Base-by-base conservation (phyloP, 2,329 filamentous ascomycete genomes). In the Nemania sp. region DNA sequence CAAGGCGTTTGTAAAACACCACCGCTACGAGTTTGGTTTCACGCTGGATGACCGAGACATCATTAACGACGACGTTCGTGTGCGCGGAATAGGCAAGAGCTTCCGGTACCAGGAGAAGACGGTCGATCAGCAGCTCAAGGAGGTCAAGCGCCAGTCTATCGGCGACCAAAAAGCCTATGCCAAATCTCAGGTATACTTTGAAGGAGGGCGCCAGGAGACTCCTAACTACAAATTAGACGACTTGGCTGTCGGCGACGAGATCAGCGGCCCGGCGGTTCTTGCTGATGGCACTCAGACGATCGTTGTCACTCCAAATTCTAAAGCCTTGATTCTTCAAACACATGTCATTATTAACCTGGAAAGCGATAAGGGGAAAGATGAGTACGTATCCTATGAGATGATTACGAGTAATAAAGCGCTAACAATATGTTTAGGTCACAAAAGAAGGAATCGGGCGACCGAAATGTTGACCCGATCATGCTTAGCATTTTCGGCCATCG, bases 11-110 rank as follows among this genome's bases (percentile, higher is more conserved):
- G 78, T 95, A 26, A 84, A 86, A 63, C 90, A 96, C 63, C 92
- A 97, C 67, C 86, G 91, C 47, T 91, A 94, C 67, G 92, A 97
- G 67, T 97, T 97, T 67, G 91, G 91, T 0, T 97, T 97, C 66
- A 95, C 89, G 0, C 77, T 97, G 2, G 80, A 83, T 20, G 89
- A 95, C 54, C 80, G 91, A 50, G 90, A 96, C 62, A 90, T 96
- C 49, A 91, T 96, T 40, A 80, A 97, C 6, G 92, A 96, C 59
- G 92, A 96, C 69, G 89, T 96, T 3, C 86, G 92, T 34, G 89
- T 92, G 5, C 81, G 93, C 52, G 91, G 91, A 12, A 95, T 96
- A 57, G 92, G 90, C 41, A 95, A 91, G 77, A 93, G 90, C 40
- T 93, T 92, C 69, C 81, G 89, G 48, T 86, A 88, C 40, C 76